A percentile compares a stretch with the other conserved stretches of the same genome.
phyloP scores from a whole-genome alignment of 2,329 filamentous ascomycete species.

The Pseudogymnoascus sp. region DNA sequence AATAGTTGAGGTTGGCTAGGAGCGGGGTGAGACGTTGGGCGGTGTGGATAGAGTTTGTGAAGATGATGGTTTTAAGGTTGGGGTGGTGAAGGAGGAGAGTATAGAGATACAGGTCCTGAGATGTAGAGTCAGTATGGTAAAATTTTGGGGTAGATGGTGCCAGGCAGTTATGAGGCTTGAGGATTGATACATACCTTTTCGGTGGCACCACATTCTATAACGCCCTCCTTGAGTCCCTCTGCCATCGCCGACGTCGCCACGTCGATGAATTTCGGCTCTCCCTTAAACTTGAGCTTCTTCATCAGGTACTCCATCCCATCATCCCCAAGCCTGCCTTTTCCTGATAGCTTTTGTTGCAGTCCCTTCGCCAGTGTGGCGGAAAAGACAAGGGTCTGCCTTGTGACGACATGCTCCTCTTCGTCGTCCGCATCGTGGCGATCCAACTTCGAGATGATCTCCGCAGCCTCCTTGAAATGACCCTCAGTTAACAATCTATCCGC shows the following conservation, averaged over 20 bases:
- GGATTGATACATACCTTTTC: slow-evolving; percentile 59
- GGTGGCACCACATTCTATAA: slow-evolving; percentile 85
- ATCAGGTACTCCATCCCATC: slow-evolving; percentile 90
- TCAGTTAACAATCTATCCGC: slow-evolving; percentile 86
- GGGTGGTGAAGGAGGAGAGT: slow-evolving; percentile 75
- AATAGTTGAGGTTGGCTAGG: slow-evolving; percentile 71
- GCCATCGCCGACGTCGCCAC: slow-evolving; percentile 91
- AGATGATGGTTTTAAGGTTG: slow-evolving; percentile 73
- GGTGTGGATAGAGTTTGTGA: slow-evolving; percentile 91
- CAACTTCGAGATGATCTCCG: slow-evolving; percentile 74
- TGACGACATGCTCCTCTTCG: slow-evolving; percentile 34
- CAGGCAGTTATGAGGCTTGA: neutral
- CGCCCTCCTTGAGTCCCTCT: slow-evolving; percentile 70
- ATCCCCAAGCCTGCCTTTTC: slow-evolving; percentile 54
- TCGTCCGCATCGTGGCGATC: slow-evolving; percentile 52
- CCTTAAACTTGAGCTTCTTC: slow-evolving; percentile 78
- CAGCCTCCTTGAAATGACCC: slow-evolving; percentile 89
- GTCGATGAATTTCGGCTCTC: slow-evolving; percentile 84
- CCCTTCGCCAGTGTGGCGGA: slow-evolving; percentile 92
- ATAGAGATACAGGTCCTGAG: slow-evolving; percentile 83
- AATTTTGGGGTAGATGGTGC: neutral
- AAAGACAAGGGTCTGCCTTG: slow-evolving; percentile 85
- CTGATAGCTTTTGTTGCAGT: slow-evolving; percentile 81
- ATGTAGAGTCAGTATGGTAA: slow-evolving; percentile 16
- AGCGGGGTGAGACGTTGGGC: slow-evolving; percentile 80